Conservation (phyloP, 2,329 filamentous ascomycete species). For the Trichophyton rubrum region DNA sequence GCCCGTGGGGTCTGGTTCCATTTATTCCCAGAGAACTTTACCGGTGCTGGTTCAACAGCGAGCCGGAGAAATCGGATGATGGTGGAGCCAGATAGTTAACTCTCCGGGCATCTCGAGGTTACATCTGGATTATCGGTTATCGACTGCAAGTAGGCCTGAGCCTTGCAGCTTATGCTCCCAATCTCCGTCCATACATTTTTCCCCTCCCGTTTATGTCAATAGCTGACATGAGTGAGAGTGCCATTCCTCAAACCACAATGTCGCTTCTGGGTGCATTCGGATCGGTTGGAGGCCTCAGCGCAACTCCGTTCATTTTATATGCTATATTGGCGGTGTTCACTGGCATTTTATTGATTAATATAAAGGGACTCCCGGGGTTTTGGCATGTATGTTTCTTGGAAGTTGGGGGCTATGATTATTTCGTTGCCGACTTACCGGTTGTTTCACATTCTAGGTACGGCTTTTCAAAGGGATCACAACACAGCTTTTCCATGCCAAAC, state of each 20-base stretch:
- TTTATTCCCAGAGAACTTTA: too few species aligned
- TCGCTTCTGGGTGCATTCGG: neutral
- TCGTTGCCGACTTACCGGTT: neutral
- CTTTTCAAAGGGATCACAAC: slow-evolving; percentile 4
- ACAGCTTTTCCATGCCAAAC: neutral
- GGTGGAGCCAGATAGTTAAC: too few species aligned
- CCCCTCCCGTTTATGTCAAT: neutral
- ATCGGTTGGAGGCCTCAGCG: neutral
- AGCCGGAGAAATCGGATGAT: too few species aligned
- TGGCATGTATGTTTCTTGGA: slow-evolving; percentile 5
- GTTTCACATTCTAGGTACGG: neutral
- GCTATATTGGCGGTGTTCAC: neutral
- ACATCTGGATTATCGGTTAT: too few species aligned
- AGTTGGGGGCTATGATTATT: neutral
- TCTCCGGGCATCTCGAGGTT: too few species aligned
- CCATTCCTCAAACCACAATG: neutral
- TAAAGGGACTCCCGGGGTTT: slow-evolving; percentile 4
- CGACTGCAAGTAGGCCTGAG: neutral
- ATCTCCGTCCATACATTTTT: neutral
- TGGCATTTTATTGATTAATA: neutral
- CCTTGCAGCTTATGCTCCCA: neutral
- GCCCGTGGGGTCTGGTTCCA: too few species aligned
- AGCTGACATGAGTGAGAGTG: neutral
- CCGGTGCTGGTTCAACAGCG: too few species aligned
- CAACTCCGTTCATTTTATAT: neutral